Evolutionary conservation across 1,139 yeast species (phyloP).

Genomic region (Sugiyamaella castrensis): DNA sequence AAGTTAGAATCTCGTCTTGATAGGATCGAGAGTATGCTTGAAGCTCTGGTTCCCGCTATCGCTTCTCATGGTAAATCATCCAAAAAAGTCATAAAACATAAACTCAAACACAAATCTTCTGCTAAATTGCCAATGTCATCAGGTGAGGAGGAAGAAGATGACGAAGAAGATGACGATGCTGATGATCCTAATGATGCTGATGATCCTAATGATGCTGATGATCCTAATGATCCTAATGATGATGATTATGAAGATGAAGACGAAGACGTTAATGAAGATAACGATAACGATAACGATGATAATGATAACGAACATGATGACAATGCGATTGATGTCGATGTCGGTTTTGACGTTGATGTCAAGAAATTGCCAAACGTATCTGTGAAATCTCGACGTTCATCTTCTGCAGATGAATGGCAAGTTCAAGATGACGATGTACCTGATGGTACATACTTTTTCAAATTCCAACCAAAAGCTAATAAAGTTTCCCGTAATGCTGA

Average conservation of each 20-base stretch:
- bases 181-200: constrained; percentile 10
- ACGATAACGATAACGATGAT: neutral
- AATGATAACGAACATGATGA: neutral
- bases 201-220: constrained; percentile 10
- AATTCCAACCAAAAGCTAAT: constrained; percentile 8
- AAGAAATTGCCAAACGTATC: neutral
- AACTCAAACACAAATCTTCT: neutral
- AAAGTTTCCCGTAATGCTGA: constrained; percentile 17
- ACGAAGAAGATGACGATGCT: constrained; percentile 4
- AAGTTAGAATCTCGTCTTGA: constrained; percentile 35
- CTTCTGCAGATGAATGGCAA: constrained; percentile 13
- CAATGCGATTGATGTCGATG: neutral
- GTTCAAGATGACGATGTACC: constrained; percentile 19
- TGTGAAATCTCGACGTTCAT: neutral
- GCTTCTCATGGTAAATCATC: constrained; percentile 1
- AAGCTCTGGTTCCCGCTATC: constrained; percentile 24
- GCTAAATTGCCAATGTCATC: neutral
- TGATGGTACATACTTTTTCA: constrained; percentile 21
- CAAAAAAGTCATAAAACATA: neutral
- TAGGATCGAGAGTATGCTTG: constrained; percentile 35
- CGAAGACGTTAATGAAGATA: neutral
- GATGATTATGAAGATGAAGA: neutral
- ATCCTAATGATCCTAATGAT: neutral
- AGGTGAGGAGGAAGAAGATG: constrained; percentile 6
- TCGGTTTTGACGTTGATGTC: neutral